Conservation (phyloP, 78 protist genomes). For the Dictyostelium capitatum region DNA sequence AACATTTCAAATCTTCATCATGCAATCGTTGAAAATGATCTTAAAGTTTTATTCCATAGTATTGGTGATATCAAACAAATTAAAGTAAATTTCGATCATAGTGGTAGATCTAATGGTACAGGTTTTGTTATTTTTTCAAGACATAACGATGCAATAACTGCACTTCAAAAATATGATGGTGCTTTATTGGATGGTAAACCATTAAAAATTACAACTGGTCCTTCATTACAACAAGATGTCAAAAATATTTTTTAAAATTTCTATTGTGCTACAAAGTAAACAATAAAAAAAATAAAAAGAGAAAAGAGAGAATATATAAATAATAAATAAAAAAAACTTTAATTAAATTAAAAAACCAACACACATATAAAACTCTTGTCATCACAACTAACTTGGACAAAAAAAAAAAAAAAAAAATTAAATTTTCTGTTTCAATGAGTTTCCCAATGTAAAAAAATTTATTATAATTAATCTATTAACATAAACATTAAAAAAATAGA, state of each 20-base stretch:
- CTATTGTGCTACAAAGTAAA: too few relatives aligned
- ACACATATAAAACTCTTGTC: neutral
- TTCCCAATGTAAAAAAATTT: too few relatives aligned
- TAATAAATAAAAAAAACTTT: neutral
- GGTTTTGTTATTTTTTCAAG: constrained; percentile 27
- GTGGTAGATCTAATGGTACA: constrained; percentile 54
- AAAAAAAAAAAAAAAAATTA: too few relatives aligned
- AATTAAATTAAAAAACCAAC: neutral
- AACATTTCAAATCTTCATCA: constrained; percentile 30
- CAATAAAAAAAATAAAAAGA: neutral
- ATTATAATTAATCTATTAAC: too few relatives aligned
- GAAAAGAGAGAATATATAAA: neutral
- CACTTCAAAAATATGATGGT: constrained; percentile 1
- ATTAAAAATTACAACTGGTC: constrained; percentile 1
- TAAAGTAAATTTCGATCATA: constrained; percentile 35
- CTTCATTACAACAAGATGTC: constrained; percentile 23
- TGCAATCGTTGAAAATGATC: constrained; percentile 1
- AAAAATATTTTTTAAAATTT: neutral
- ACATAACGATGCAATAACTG: constrained; percentile 29
- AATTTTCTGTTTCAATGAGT: too few relatives aligned
- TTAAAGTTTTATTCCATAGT: constrained; percentile 21
- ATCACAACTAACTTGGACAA: too few relatives aligned
- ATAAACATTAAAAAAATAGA: too few relatives aligned
- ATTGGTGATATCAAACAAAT: constrained; percentile 45
- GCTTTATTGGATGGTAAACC: constrained; percentile 29